Evolutionary conservation across 176 grass and related monocot species (phyloP).

Genomic region (Alopecurus myosuroides): DNA sequence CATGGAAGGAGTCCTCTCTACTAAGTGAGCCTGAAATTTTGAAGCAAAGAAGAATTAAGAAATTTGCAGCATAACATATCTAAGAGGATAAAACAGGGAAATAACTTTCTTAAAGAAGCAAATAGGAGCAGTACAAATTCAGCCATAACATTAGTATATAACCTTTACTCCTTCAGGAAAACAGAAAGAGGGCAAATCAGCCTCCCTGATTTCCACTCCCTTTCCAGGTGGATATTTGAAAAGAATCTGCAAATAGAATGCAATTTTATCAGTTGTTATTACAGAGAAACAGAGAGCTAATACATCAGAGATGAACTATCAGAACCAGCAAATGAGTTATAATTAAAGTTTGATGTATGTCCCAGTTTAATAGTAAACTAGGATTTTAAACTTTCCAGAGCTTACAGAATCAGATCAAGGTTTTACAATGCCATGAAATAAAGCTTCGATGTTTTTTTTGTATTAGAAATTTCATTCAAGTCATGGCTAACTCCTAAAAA

Average conservation of each 20-base stretch:
- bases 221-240: slow-evolving; percentile 96
- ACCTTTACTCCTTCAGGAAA: slow-evolving; percentile 99
- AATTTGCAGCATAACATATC: background rate
- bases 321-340: slow-evolving; percentile 3
- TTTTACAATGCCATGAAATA: background rate
- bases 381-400: background rate
- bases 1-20: slow-evolving; percentile 98
- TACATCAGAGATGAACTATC: background rate
- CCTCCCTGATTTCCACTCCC: slow-evolving; percentile 63
- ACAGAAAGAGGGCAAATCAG: slow-evolving; percentile 88
- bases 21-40: slow-evolving; percentile 75
- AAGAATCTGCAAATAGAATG: slow-evolving; percentile 71
- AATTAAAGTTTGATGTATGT: background rate
- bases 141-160: slow-evolving; percentile 22
- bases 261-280: slow-evolving; percentile 11
- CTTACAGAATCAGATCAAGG: background rate
- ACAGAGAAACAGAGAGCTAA: background rate
- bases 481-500: background rate
- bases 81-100: background rate
- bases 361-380: background rate
- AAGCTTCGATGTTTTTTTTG: too few species aligned
- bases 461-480: background rate
- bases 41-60: background rate
- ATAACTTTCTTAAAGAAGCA: slow-evolving; percentile 12
- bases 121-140: background rate